Base-by-base conservation (phyloP, 805 yeast genomes). In the Candida oleophila region DNA sequence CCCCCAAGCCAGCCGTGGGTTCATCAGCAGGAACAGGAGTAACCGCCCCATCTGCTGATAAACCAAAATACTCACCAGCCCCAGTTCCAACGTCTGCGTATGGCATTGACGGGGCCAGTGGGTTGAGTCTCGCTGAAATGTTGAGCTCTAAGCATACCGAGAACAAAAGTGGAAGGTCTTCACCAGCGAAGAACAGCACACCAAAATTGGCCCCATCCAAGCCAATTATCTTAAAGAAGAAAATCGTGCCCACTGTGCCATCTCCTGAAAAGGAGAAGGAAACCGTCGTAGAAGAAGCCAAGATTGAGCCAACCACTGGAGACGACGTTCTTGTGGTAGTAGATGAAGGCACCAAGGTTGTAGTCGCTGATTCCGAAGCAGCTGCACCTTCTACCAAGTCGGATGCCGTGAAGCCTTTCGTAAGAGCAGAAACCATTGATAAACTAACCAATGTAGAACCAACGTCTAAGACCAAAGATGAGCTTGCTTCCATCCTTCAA, bases 141-240 rank as follows among this genome's bases (percentile, higher is more conserved):
- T 60, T 72, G 41, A 64, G 74, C 42, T 49, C 57, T n/a, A 51
- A 55, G n/a, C 52, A 53, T 18, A 49, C 45, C 3, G 52, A 43
- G 9, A 53, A 52, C 28, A 18, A 18, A 3, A 42, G 52, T n/a
- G 57, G 55, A 40, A 54, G 47, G 15, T 41, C 60, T 7, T 55
- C 57, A 5, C 47, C 49, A 4, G 40, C 39, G 12, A 49, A 42
- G 15, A 57, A 53, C 20, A 50, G 46, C 5, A 53, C 65, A 2
- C 65, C 69, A 2, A 66, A 66, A 38, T 61, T 56, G 2, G 48
- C 43, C 3, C 48, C 49, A 12, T 48, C 52, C 14, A 71, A 70
- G 43, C 75, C 76, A 1, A 63, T 67, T 1, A 62, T 72, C 32
- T 62, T 71, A 54, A 71, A 69, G 56, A 72, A 72, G 57, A 69